Conservation (phyloP, 1,284 basidiomycete species). For the Thelephora terrestris region DNA sequence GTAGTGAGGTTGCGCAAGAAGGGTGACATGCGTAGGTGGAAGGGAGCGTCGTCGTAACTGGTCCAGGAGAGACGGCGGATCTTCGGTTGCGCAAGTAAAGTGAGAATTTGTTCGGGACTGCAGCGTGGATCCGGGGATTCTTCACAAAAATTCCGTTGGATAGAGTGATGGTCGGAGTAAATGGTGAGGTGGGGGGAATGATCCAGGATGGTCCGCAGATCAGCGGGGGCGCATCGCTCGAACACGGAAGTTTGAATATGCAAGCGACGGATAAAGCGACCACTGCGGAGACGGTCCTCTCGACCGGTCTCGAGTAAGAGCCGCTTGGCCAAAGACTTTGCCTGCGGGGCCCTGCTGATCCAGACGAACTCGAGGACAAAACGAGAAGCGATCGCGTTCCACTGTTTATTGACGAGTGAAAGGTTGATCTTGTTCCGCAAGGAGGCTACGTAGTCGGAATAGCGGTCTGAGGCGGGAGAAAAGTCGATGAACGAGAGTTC, state of each 20-base stretch:
- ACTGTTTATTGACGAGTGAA: slow-evolving; percentile 43
- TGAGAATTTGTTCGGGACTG: slow-evolving; percentile 44
- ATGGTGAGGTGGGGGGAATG: slow-evolving; percentile 46
- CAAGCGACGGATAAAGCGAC: slow-evolving; percentile 47
- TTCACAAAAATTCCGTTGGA: slow-evolving; percentile 42
- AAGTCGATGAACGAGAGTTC: slow-evolving; percentile 39
- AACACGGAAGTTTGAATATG: slow-evolving; percentile 62
- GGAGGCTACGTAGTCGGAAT: slow-evolving; percentile 33
- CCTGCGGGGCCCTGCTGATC: slow-evolving; percentile 50
- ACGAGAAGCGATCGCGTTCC: slow-evolving; percentile 42
- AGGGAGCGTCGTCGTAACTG: slow-evolving; percentile 55
- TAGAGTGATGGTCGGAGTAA: slow-evolving; percentile 52
- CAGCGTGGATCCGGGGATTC: slow-evolving; percentile 34
- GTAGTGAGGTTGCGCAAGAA: slow-evolving; percentile 39
- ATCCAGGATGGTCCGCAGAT: slow-evolving; percentile 55
- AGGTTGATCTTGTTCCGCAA: slow-evolving; percentile 41
- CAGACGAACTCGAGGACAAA: slow-evolving; percentile 59
- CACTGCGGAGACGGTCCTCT: slow-evolving; percentile 26
- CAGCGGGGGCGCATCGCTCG: slow-evolving; percentile 53
- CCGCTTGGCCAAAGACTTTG: slow-evolving; percentile 43
- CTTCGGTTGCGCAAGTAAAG: slow-evolving; percentile 43
- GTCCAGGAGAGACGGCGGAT: slow-evolving; percentile 58
- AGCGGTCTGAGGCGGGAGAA: slow-evolving; percentile 26
- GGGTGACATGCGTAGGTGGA: slow-evolving; percentile 46
- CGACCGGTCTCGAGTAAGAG: slow-evolving; percentile 33